Base-by-base conservation (phyloP, 2,329 filamentous ascomycete species). In the Cladosporium sp. region DNA sequence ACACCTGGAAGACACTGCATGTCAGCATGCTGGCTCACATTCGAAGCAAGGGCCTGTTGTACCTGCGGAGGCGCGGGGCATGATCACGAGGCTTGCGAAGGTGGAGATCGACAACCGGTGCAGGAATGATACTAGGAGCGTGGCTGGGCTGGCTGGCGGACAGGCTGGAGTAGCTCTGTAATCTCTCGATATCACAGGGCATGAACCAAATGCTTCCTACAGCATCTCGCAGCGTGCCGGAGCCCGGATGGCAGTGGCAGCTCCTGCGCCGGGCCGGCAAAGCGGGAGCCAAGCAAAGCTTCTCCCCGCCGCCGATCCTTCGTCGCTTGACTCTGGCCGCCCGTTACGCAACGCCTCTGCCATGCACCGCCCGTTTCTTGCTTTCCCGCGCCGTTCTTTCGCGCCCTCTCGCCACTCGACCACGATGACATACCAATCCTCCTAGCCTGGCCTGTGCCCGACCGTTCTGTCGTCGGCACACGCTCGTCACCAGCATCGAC, bases 1-100 rank as follows among this genome's bases (percentile, higher is more conserved):
- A 88, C 84, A 57, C 87, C 87, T 77, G 22, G 6, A 38, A 38
- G 35, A 9, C 8, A 38, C n/a, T 14, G 35, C 16, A 38, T 11
- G 34, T 35, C 34, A 35, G 34, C 34, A 11, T 5, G 42, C 16
- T 14, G 19, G 35, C 6, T 38, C 13, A 11, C n/a, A 8, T n/a
- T 14, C 2, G 11, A 18, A 14, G 35, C n/a, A 13, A n/a, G 8
- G n/a, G 35, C 22, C 40, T 43, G n/a, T 34, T n/a, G 35, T 38
- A 52, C 49, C 49, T 52, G 49, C 42, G 40, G 45, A 43, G 11
- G 49, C 49, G 14, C 49, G 49, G 2, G 49, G 49, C 49, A 52
- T 52, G 13, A 13, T 38, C 35, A 38, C 35, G 16, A 38, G 16
- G 35, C 13, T 28, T 28, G 22, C 7, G 7, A 28, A 7, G 7